These are phyloP conservation scores for Alternaria arbusti DNA, from an alignment of 2,329 filamentous ascomycete genomes.

Conservation along the genomic window DNA sequence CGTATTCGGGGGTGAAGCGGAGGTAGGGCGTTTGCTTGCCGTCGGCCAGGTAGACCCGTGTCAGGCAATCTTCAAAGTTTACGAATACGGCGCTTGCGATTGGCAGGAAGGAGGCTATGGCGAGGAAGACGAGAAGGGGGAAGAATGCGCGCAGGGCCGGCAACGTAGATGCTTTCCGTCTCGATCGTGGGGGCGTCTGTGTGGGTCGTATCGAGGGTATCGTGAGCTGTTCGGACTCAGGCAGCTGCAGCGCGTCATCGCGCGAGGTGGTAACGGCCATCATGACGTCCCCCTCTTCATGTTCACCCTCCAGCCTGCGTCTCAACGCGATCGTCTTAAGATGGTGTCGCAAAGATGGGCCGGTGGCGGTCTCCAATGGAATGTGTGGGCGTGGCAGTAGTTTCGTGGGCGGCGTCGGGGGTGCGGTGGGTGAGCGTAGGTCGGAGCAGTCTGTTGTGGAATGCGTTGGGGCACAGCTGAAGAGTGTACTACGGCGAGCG, in stretches of 20 bases:
- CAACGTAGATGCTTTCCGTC: conserved; percentile 29
- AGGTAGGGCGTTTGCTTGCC: conserved; percentile 65
- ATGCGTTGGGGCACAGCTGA: conserved; percentile 6
- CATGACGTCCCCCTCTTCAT: conserved; percentile 35
- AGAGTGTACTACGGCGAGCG: conserved; percentile 19
- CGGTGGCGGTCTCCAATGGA: neutral
- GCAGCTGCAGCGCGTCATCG: conserved; percentile 22
- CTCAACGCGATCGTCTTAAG: neutral
- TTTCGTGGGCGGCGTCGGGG: neutral
- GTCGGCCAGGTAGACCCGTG: conserved; percentile 61
- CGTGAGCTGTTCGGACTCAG: conserved; percentile 19
- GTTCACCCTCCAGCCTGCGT: conserved; percentile 20
- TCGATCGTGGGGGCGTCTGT: conserved; percentile 38
- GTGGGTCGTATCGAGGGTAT: conserved; percentile 37
- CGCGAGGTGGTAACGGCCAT: conserved; percentile 36
- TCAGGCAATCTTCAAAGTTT: conserved; percentile 84
- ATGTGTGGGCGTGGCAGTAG: neutral
- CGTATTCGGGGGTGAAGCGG: conserved; percentile 78
- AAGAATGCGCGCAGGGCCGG: conserved; percentile 14
- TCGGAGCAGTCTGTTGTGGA: neutral
- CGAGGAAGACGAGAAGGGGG: conserved; percentile 33
- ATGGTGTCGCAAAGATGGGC: neutral
- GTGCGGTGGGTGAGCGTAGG: neutral
- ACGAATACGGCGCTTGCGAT: conserved; percentile 63
- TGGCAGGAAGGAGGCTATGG: conserved; percentile 33